Percentiles rank a stretch among this genome's conserved stretches.
phyloP scores from a whole-genome alignment of 352 stramenopile species.

The Thalassiosira livingstoniorum region DNA sequence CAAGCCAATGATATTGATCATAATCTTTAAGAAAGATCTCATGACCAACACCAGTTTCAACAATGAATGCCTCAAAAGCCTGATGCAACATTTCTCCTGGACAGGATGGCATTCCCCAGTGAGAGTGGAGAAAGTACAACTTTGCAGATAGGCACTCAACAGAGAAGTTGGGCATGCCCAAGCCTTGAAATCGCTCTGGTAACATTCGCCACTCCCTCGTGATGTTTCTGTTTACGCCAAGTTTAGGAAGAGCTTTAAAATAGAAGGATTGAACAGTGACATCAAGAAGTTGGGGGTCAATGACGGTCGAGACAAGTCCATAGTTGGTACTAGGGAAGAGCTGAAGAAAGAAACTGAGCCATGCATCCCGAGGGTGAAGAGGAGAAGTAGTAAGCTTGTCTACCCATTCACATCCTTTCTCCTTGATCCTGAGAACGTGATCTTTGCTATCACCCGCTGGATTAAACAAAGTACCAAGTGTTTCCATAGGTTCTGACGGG shows the following conservation, averaged over 20 bases:
- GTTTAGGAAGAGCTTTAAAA: background rate
- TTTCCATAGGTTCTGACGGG: background rate
- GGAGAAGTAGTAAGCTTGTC: background rate
- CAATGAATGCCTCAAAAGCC: slow-evolving; percentile 15
- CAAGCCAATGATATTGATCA: too few species aligned
- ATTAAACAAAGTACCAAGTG: slow-evolving; percentile 7
- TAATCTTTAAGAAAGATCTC: background rate
- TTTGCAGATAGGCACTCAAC: slow-evolving; percentile 14
- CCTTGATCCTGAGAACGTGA: background rate
- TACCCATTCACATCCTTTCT: background rate
- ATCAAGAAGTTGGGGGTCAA: background rate
- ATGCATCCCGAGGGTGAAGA: background rate
- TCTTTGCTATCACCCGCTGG: background rate
- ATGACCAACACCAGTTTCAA: slow-evolving; percentile 1
- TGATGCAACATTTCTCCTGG: background rate
- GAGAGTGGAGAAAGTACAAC: background rate
- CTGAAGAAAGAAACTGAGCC: background rate
- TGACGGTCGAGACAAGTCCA: background rate
- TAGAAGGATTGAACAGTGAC: slow-evolving; percentile 10
- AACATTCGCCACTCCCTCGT: slow-evolving; percentile 21
- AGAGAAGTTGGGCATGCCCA: slow-evolving; percentile 22
- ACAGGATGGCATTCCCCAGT: slow-evolving; percentile 1
- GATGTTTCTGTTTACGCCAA: slow-evolving; percentile 32
- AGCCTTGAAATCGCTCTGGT: slow-evolving; percentile 23
- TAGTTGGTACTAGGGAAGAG: background rate